Base-by-base conservation (phyloP, 805 yeast species). In the Candida sonorensis region DNA sequence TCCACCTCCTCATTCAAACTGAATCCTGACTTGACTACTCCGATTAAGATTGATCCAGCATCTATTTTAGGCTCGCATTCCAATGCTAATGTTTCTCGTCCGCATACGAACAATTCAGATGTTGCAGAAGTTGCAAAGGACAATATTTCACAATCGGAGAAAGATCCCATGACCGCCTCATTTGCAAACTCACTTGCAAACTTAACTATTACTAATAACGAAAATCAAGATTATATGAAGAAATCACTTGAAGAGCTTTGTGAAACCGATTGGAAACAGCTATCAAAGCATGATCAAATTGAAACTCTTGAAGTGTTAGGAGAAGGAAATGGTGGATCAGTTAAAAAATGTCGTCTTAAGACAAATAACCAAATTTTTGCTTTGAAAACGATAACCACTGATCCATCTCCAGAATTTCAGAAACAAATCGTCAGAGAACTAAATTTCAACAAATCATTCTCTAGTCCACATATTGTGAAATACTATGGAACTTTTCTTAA, bases 291-390 rank as follows among this genome's bases (percentile, higher is more conserved):
- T 18, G 72, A 74, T 30, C 71, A 75, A 27, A 83, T 92, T 23
- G 62, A 72, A 7, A 86, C 84, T 34, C 42, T 88, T 23, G 77
- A 77, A 14, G 68, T 74, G 18, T 57, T 90, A 15, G 98, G 98
- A 13, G 97, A 92, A 61, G 98, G 98, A 12, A 80, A 85, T 22
- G 95, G 96, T 11, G 98, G 97, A 1, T 70, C 84, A 9, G 98
- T 90, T 9, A 69, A 80, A 14, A 79, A 85, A 52, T 90, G 97
- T 56, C 62, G 63, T 36, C 62, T 90, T 32, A 64, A 62, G 35
- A 49, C 69, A 26, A 80, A 82, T 7, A 53, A 64, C 16, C 44
- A 47, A 12, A 72, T 87, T 4, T 90, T 90, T 67, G 98, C 98
- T 1, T 61, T 92, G 38, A 90, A 74, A 55, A 68, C 79, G 26